Evolutionary conservation across 129 eudicot genomes (phyloP).

Genomic region (Centella asiatica): DNA sequence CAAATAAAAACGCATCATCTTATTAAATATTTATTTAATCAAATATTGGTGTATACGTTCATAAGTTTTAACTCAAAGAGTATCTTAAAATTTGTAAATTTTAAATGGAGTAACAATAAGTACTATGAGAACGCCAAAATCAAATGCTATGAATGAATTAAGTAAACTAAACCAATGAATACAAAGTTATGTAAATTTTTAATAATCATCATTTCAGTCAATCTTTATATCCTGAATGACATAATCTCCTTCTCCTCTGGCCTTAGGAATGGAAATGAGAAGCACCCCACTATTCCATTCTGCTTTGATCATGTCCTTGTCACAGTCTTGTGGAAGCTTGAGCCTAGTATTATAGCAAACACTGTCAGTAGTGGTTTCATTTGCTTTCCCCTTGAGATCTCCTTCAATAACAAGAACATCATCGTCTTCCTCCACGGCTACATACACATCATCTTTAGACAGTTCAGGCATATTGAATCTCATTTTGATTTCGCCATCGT

Average conservation of each 20-base stretch:
- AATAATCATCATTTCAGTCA: too few species aligned
- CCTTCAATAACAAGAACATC: conserved; percentile 63
- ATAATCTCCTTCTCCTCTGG: conserved; percentile 45
- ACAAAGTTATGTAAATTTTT: too few species aligned
- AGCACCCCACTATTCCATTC: conserved; percentile 78
- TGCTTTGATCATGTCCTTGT: conserved; percentile 61
- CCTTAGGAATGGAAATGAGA: conserved; percentile 50
- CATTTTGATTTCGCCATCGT: conserved; percentile 58
- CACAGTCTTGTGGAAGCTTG: conserved; percentile 55
- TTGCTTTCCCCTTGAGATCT: conserved; percentile 34
- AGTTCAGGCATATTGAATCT: conserved; percentile 77
- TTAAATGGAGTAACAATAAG: too few species aligned
- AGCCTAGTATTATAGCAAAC: conserved; percentile 43
- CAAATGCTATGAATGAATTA: too few species aligned
- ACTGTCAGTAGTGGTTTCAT: conserved; percentile 21
- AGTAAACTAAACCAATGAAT: too few species aligned
- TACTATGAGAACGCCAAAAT: too few species aligned
- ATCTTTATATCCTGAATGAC: too few species aligned
- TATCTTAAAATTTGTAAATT: too few species aligned
- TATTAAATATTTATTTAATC: too few species aligned
- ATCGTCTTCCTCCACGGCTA: conserved; percentile 48
- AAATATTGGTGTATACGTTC: too few species aligned
- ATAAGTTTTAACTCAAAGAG: too few species aligned
- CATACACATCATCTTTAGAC: conserved; percentile 60
- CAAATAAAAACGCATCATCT: too few species aligned